These are phyloP conservation scores for Zymoseptoria ardabiliae DNA, from an alignment of 2,329 filamentous ascomycete genomes.

Conservation along the genomic window DNA sequence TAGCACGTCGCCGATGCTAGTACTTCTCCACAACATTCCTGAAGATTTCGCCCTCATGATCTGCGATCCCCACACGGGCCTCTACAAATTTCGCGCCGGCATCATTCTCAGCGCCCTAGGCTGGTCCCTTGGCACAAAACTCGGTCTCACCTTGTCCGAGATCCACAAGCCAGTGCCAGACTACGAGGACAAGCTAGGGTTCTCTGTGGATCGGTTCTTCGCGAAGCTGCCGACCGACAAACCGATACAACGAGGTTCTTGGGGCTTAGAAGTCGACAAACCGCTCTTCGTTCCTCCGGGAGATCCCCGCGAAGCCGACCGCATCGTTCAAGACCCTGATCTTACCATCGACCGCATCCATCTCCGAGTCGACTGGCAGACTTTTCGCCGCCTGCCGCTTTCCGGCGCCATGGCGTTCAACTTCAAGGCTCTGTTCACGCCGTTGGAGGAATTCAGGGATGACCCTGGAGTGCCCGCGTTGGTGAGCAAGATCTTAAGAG, in stretches of 20 bases:
- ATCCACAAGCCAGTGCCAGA: slow-evolving; percentile 73
- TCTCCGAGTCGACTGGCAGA: slow-evolving; percentile 83
- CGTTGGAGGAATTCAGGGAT: slow-evolving; percentile 58
- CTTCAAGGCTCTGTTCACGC: slow-evolving; percentile 81
- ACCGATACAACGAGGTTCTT: slow-evolving; percentile 76
- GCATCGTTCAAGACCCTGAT: slow-evolving; percentile 50
- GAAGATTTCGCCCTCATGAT: slow-evolving; percentile 78
- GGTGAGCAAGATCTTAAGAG: slow-evolving; percentile 58
- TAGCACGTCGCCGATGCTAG: slow-evolving; percentile 56
- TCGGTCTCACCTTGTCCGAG: slow-evolving; percentile 59
- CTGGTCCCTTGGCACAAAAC: slow-evolving; percentile 70
- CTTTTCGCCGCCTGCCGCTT: slow-evolving; percentile 67
- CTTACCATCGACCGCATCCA: slow-evolving; percentile 55
- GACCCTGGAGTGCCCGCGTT: slow-evolving; percentile 68
- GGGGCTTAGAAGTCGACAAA: slow-evolving; percentile 69
- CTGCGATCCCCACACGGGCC: slow-evolving; percentile 61
- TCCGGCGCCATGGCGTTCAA: slow-evolving; percentile 75
- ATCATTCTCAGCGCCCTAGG: slow-evolving; percentile 72
- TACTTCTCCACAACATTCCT: slow-evolving; percentile 69
- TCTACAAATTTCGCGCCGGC: slow-evolving; percentile 68
- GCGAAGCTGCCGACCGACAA: slow-evolving; percentile 65
- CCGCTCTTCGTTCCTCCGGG: slow-evolving; percentile 69
- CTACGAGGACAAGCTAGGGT: slow-evolving; percentile 80
- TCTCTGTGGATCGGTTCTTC: slow-evolving; percentile 85
- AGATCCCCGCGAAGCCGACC: slow-evolving; percentile 55